These are phyloP conservation scores for Aegilops tauschii DNA, from an alignment of 176 grass and related monocot species.

Conservation along the genomic window DNA sequence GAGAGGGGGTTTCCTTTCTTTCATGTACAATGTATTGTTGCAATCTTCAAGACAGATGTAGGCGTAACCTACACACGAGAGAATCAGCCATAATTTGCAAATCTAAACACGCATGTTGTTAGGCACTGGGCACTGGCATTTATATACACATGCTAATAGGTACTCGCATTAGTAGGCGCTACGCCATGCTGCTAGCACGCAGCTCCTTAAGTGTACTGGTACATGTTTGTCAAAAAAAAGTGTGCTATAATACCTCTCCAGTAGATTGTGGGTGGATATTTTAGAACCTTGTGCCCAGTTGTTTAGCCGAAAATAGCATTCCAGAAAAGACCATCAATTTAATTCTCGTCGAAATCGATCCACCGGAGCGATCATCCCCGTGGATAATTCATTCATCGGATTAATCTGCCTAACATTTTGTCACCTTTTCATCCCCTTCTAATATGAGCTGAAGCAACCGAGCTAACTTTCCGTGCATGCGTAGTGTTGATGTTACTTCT, in stretches of 20 bases:
- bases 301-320: slow-evolving; percentile 26
- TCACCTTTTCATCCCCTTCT: neutral
- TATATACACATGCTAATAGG: slow-evolving; percentile 12
- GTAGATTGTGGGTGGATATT: slow-evolving; percentile 9
- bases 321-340: neutral
- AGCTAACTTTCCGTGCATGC: slow-evolving; percentile 7
- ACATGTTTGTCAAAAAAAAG: too few relatives aligned
- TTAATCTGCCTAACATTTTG: slow-evolving; percentile 36
- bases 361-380: slow-evolving; percentile 28
- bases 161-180: slow-evolving; percentile 9
- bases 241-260: neutral
- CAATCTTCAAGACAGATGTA: too few relatives aligned
- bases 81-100: slow-evolving; percentile 10
- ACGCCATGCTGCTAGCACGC: neutral
- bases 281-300: slow-evolving; percentile 30
- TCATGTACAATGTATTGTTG: too few relatives aligned
- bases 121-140: slow-evolving; percentile 19
- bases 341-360: neutral
- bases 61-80: neutral
- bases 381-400: slow-evolving; percentile 32
- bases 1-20: too few relatives aligned
- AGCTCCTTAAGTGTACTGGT: neutral
- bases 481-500: slow-evolving; percentile 26
- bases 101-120: slow-evolving; percentile 11
- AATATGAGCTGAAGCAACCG: slow-evolving; percentile 9